These are phyloP conservation scores for Naematelia aurantialba DNA, from an alignment of 768 basidiomycete species.

Conservation along the genomic window DNA sequence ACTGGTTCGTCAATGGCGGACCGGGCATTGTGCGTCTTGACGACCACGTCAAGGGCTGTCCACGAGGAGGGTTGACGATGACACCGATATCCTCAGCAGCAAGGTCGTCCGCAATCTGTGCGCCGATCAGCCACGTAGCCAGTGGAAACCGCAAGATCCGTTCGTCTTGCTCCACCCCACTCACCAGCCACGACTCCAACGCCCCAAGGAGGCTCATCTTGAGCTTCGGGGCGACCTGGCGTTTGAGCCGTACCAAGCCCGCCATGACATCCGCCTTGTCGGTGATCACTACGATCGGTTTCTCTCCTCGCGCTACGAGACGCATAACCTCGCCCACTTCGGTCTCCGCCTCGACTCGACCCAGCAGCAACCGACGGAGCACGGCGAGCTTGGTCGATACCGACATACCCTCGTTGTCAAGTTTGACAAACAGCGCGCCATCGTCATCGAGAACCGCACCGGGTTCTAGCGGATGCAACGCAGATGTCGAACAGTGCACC, in stretches of 20 bases:
- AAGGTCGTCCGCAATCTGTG: conserved; percentile 64
- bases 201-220: conserved; percentile 52
- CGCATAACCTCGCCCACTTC: conserved; percentile 55
- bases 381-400: conserved; percentile 78
- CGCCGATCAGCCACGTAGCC: no score
- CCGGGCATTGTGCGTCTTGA: conserved; percentile 62
- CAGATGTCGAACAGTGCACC: conserved; percentile 61
- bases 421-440: conserved; percentile 65
- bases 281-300: conserved; percentile 62
- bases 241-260: conserved; percentile 62
- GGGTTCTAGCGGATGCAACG: conserved; percentile 59
- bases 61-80: conserved; percentile 62
- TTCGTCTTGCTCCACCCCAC: conserved; percentile 43
- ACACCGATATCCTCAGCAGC: conserved; percentile 66
- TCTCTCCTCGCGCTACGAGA: conserved; percentile 56
- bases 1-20: conserved; percentile 65
- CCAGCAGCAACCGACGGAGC: conserved; percentile 63
- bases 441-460: conserved; percentile 63
- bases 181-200: conserved; percentile 46
- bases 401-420: conserved; percentile 58
- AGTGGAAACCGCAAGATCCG: no score
- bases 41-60: conserved; percentile 73
- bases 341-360: not conserved
- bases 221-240: conserved; percentile 57
- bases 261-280: conserved; percentile 70